Percentiles rank a stretch among this genome's conserved stretches.
Evolutionary conservation across 345 rosid genomes (phyloP).

Genomic region (Hypericum androsaemum): DNA sequence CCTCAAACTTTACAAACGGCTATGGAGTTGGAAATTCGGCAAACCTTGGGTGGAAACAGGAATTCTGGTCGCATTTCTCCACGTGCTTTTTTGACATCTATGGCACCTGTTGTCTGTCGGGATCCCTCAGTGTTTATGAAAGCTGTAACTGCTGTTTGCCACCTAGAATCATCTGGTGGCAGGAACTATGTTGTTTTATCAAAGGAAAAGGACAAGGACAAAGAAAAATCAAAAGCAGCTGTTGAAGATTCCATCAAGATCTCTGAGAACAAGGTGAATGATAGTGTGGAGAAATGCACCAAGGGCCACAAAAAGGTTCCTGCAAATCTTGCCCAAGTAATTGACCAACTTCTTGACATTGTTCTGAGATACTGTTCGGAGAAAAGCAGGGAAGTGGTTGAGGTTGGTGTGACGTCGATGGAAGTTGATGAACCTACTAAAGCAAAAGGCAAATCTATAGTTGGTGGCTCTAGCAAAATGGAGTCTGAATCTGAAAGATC

Average conservation of each 20-base stretch:
- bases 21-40: conserved; percentile 90
- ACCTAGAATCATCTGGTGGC: conserved; percentile 82
- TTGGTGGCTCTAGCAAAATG: conserved; percentile 48
- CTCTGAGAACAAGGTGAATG: conserved; percentile 65
- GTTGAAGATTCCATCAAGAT: conserved; percentile 65
- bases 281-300: conserved; percentile 62
- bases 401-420: conserved; percentile 39
- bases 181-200: conserved; percentile 59
- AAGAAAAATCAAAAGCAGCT: conserved; percentile 52
- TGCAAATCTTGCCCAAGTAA: conserved; percentile 69
- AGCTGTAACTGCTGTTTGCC: conserved; percentile 73
- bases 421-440: conserved; percentile 82
- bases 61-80: conserved; percentile 63
- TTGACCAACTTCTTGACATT: conserved; percentile 94
- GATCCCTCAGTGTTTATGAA: conserved; percentile 86
- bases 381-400: conserved; percentile 46
- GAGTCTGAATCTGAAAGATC: conserved; percentile 71
- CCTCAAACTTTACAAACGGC: conserved; percentile 94
- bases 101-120: conserved; percentile 89
- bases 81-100: conserved; percentile 59
- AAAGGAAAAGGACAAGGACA: conserved; percentile 72
- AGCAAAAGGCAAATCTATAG: conserved; percentile 85
- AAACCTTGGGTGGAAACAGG: conserved; percentile 61
- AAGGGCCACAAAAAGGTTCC: conserved; percentile 79
- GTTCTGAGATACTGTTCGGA: conserved; percentile 55